Base-by-base conservation (phyloP, 2,329 filamentous ascomycete genomes). In the Fusarium stilboides region DNA sequence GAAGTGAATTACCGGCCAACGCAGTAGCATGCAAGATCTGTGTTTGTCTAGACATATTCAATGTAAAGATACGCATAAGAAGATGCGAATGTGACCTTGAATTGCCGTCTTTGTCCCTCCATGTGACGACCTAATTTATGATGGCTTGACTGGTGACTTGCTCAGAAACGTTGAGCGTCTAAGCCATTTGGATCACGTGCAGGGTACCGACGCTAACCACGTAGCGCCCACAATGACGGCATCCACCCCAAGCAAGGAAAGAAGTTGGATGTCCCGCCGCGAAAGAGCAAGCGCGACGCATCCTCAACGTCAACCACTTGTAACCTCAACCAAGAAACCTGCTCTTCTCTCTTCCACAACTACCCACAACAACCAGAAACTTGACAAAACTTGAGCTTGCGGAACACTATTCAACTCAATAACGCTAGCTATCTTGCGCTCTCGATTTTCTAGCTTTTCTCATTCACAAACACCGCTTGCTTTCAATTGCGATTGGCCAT, bases 221-320 rank as follows among this genome's bases (percentile, higher is more conserved):
- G 47, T 72, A 73, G 73, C 69, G 73, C 65, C 59, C 67, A 69
- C 70, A 70, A 68, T 62, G 72, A 75, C 74, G 73, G 74, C 73
- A 74, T 67, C 71, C 66, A 72, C 73, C 73, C 36, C 57, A 67
- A 70, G 62, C 63, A 72, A 70, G 68, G 61, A 54, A 70, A 67
- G 65, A 68, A 68, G 64, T 68, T 70, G 65, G 59, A 67, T 62
- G 57, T 71, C 61, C 69, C 47, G 51, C 64, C 43, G 58, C 51
- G 50, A 57, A 68, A 62, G 65, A 57, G 53, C 46, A 61, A 69
- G 56, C 64, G 52, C 68, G 52, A 57, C 57, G 49, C 57, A 49
- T 55, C 50, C 56, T 67, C 61, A 66, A 72, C 65, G 68, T 68
- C 68, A 71, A 71, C 65, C 52, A 52, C 46, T 56, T 67, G 37